Percentiles rank a stretch among this genome's conserved stretches.
These are phyloP conservation scores for Neonectria magnoliae DNA, from an alignment of 2,329 filamentous ascomycete species.

Conservation along the genomic window DNA sequence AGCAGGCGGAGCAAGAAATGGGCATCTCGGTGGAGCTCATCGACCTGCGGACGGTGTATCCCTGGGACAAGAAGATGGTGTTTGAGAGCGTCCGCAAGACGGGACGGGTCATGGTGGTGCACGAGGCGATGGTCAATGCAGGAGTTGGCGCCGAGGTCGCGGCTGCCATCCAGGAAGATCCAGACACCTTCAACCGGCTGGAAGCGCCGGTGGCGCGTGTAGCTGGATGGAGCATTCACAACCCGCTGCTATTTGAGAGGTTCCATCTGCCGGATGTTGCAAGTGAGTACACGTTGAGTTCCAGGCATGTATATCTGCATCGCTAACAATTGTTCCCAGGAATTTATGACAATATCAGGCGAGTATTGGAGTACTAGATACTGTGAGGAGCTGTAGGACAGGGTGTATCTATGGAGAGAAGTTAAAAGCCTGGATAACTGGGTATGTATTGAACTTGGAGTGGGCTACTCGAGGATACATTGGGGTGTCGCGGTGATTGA, in stretches of 20 bases:
- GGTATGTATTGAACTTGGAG: background rate
- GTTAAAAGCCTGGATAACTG: background rate
- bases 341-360: conserved; percentile 77
- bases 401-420: background rate
- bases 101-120: conserved; percentile 85
- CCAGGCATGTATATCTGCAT: background rate
- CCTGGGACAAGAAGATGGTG: conserved; percentile 87
- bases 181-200: conserved; percentile 78
- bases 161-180: conserved; percentile 84
- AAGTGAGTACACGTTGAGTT: conserved; percentile 67
- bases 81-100: conserved; percentile 88
- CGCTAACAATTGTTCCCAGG: conserved; percentile 54
- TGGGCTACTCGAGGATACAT: background rate
- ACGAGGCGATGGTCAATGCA: conserved; percentile 91
- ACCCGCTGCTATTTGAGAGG: conserved; percentile 80
- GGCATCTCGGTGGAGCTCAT: conserved; percentile 84
- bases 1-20: conserved; percentile 77
- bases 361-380: conserved; percentile 69
- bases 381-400: background rate
- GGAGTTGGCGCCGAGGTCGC: conserved; percentile 91
- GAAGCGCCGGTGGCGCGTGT: conserved; percentile 88
- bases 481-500: background rate
- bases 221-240: conserved; percentile 90
- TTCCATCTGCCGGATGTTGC: conserved; percentile 87
- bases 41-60: conserved; percentile 87